These are phyloP conservation scores for Trypanosoma grayi DNA, from an alignment of 208 protist genomes.

Conservation along the genomic window DNA sequence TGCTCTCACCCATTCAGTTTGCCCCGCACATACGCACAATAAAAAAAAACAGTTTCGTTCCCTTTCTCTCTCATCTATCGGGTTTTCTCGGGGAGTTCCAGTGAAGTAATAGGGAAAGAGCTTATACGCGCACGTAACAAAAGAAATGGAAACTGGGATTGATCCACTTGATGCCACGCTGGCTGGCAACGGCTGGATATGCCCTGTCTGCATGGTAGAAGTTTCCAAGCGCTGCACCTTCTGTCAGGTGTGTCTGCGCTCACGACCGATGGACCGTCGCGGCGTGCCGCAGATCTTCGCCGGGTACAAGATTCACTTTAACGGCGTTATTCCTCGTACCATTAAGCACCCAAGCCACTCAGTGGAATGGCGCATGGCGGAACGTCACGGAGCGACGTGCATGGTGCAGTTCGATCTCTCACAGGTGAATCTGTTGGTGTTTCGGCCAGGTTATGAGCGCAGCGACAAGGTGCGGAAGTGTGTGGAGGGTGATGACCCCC, in stretches of 20 bases:
- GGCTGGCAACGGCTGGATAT: constrained; percentile 40
- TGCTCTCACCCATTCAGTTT: no score
- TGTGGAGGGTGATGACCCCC: constrained; percentile 40
- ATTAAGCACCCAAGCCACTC: constrained; percentile 81
- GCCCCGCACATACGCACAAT: no score
- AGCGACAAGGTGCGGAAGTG: constrained; percentile 85
- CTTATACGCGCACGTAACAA: no score
- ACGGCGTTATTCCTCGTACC: constrained; percentile 84
- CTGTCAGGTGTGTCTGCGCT: constrained; percentile 66
- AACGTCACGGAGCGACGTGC: constrained; percentile 82
- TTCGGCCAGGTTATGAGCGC: constrained; percentile 86
- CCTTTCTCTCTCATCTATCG: no score
- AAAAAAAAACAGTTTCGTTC: no score
- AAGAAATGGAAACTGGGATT: no score
- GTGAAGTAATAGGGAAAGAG: no score
- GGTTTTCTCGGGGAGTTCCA: no score
- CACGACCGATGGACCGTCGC: constrained; percentile 64
- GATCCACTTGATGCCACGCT: constrained; percentile 15
- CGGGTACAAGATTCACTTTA: constrained; percentile 84
- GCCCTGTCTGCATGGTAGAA: constrained; percentile 55
- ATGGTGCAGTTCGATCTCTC: constrained; percentile 52
- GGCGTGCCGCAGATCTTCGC: constrained; percentile 86
- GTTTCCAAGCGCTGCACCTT: constrained; percentile 41
- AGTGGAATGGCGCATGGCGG: constrained; percentile 90
- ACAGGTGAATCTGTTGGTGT: constrained; percentile 69